phyloP scores from a whole-genome alignment of 352 stramenopile genomes.

The Pythium biforme region DNA sequence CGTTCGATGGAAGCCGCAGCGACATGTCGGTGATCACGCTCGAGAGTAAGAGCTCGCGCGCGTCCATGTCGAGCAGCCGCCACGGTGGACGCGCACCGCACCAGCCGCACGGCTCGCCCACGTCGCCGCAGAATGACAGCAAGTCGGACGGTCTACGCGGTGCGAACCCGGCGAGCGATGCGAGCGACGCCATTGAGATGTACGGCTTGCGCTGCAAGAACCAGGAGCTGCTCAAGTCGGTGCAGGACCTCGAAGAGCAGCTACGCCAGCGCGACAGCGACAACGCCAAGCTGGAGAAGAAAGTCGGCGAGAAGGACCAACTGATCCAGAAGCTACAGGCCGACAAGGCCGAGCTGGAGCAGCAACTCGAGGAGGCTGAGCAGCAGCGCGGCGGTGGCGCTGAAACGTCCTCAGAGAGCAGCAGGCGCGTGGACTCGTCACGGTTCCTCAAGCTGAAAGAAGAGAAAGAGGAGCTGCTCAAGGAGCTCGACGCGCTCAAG shows the following conservation, averaged over 20 bases:
- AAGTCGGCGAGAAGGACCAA: slow-evolving; percentile 46
- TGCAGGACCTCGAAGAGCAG: slow-evolving; percentile 54
- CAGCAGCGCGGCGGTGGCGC: neutral
- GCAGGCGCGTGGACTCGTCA: slow-evolving; percentile 53
- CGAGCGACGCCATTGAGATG: slow-evolving; percentile 25
- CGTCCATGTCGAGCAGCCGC: slow-evolving; percentile 33
- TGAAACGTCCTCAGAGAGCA: slow-evolving; percentile 24
- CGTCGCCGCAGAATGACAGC: slow-evolving; percentile 19
- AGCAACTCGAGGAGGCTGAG: slow-evolving; percentile 23
- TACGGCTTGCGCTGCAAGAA: slow-evolving; percentile 30
- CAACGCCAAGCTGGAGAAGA: slow-evolving; percentile 56
- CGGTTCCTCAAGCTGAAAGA: slow-evolving; percentile 53
- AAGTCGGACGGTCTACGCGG: slow-evolving; percentile 25
- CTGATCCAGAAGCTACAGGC: slow-evolving; percentile 43
- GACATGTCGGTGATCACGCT: slow-evolving; percentile 64
- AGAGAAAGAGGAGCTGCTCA: slow-evolving; percentile 28
- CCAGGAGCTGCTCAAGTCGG: slow-evolving; percentile 39
- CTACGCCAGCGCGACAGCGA: slow-evolving; percentile 50
- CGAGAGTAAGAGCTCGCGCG: slow-evolving; percentile 49
- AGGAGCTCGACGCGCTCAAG: slow-evolving; percentile 31
- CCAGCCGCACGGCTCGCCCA: slow-evolving; percentile 1
- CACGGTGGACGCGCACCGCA: slow-evolving; percentile 6
- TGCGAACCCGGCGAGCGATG: slow-evolving; percentile 14
- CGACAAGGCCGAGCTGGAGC: slow-evolving; percentile 35
- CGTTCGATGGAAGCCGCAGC: slow-evolving; percentile 53